Conservation (phyloP, 2,329 filamentous ascomycete genomes). For the Apiospora marii region DNA sequence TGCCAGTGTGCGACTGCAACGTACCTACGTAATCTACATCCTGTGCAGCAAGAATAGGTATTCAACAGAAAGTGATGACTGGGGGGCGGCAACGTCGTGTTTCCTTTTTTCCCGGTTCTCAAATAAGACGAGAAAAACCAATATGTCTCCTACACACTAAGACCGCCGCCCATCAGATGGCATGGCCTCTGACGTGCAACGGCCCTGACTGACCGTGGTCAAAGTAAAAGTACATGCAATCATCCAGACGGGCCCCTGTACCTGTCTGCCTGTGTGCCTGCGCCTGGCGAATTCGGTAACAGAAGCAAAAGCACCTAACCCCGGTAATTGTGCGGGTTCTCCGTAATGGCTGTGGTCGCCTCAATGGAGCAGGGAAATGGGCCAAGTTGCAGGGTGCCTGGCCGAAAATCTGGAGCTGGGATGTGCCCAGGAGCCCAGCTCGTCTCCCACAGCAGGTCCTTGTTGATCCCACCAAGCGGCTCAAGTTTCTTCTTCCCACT, state of each 20-base stretch:
- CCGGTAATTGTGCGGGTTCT: constrained; percentile 10
- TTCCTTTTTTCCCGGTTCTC: background rate
- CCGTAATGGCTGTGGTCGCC: constrained; percentile 6
- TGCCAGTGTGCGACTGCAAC: constrained; percentile 5
- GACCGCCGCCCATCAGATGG: background rate
- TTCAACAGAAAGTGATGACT: background rate
- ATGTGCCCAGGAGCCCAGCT: background rate
- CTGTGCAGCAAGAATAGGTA: background rate
- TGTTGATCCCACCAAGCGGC: constrained; percentile 6
- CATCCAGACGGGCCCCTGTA: background rate
- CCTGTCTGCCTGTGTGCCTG: too few relatives aligned
- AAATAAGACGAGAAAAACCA: background rate
- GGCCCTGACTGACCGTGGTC: background rate
- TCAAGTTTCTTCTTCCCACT: constrained; percentile 8
- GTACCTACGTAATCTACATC: constrained; percentile 2
- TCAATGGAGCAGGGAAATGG: background rate
- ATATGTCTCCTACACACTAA: background rate
- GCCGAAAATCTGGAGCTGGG: background rate
- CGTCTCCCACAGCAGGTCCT: background rate
- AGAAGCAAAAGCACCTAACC: background rate
- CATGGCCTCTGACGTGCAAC: constrained; percentile 8
- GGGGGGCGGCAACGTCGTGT: background rate
- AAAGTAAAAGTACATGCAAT: background rate
- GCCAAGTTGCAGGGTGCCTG: background rate
- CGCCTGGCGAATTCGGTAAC: background rate